Base-by-base conservation (phyloP, 345 rosid genomes). In the Hevea brasiliensis region DNA sequence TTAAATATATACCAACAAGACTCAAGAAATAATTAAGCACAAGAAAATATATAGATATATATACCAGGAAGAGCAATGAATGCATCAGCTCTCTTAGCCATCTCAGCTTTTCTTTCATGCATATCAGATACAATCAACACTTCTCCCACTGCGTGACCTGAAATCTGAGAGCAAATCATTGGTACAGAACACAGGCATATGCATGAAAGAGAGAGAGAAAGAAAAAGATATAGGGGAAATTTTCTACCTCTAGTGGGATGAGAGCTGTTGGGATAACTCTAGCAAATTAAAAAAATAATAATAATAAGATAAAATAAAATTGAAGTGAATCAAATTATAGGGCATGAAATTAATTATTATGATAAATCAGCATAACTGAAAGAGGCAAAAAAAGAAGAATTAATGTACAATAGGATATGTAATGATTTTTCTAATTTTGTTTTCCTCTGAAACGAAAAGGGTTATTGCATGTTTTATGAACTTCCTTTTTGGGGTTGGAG, bases 21-120 rank as follows among this genome's bases (percentile, higher is more conserved):
- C 37, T 4, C 37, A 32, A 32, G 37, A 32, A n/a, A 32, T 32
- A 32, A 1, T 32, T 2, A 32, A 32, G 37, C 37, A 32, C 3
- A 32, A 32, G 37, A 32, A 4, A n/a, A n/a, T n/a, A n/a, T n/a
- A n/a, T n/a, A n/a, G n/a, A n/a, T n/a, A n/a, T 41, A 32, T 4
- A 27, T 54, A 80, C 86, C 84, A 45, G 86, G 86, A 47, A 83
- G 86, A 67, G 86, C 86, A 70, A 80, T 63, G 67, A 83, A 83
- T 61, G 86, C 82, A 62, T 80, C 86, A 57, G 84, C 80, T 50
- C 70, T 61, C 13, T 72, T 62, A 60, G 80, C 82, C 86, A 83
- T 83, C 70, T 78, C 78, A 57, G 86, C 86, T 56, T 80, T 83
- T 35, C 82, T 80, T 75, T 83, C 82, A 65, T 83, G 84, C 84